Conservation (phyloP, 345 rosid genomes). For the Citrus trifoliata region DNA sequence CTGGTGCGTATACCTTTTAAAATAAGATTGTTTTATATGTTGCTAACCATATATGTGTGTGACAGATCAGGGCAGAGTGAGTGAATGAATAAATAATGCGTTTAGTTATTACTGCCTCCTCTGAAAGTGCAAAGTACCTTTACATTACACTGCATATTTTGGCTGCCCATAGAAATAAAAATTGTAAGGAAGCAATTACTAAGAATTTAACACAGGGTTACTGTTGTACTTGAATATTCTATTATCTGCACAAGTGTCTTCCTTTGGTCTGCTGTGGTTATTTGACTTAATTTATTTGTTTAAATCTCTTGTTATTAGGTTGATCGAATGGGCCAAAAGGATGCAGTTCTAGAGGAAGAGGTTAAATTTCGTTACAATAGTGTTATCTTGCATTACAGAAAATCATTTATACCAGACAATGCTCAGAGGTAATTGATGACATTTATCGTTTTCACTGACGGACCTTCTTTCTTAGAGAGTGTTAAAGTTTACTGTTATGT, state of each 20-base stretch:
- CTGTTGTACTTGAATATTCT: neutral
- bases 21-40: neutral
- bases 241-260: neutral
- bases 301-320: constrained; percentile 49
- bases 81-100: neutral
- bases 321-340: constrained; percentile 72
- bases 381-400: constrained; percentile 84
- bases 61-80: neutral
- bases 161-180: neutral
- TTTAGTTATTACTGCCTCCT: neutral
- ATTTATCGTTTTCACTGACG: neutral
- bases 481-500: neutral
- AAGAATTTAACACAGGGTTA: neutral
- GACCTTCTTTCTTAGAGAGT: neutral
- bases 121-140: neutral
- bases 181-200: neutral
- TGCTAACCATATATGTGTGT: neutral
- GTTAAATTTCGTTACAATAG: constrained; percentile 70
- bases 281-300: constrained; percentile 10
- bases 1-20: constrained; percentile 48
- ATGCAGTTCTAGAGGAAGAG: constrained; percentile 78
- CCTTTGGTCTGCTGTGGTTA: neutral
- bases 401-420: constrained; percentile 92
- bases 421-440: constrained; percentile 62
- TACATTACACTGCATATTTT: neutral